Evolutionary conservation across 2,329 filamentous ascomycete species (phyloP).

Genomic region (Trichoderma sp.): DNA sequence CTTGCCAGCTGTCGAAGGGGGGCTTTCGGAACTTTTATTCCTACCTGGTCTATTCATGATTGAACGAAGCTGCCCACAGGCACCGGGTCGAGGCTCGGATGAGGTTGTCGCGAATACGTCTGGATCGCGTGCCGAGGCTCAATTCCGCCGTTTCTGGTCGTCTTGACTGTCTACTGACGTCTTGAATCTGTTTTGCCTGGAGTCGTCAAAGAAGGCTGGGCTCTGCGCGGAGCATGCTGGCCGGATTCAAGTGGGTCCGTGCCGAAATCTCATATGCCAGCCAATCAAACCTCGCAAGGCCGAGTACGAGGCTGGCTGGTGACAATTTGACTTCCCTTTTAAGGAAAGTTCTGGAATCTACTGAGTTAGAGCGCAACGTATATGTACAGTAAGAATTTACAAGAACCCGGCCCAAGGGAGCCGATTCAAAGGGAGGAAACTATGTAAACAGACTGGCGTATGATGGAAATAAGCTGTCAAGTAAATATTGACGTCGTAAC

Average conservation of each 20-base stretch:
- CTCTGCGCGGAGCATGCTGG: slow-evolving; percentile 28
- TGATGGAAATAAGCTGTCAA: too few species aligned
- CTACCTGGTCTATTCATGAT: slow-evolving; percentile 62
- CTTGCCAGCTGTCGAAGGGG: not conserved
- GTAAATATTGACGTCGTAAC: too few species aligned
- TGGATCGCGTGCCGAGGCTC: slow-evolving; percentile 22
- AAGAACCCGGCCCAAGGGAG: not conserved
- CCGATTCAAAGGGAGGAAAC: rapidly evolving
- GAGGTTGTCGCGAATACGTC: slow-evolving; percentile 20
- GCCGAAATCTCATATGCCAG: slow-evolving; percentile 28
- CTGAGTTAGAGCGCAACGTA: not conserved
- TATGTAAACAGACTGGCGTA: too few species aligned
- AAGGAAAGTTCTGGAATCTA: not conserved
- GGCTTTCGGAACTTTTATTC: slow-evolving; percentile 22
- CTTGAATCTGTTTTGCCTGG: slow-evolving; percentile 14
- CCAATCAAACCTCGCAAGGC: slow-evolving; percentile 29
- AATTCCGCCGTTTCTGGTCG: slow-evolving; percentile 18
- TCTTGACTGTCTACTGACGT: slow-evolving; percentile 9
- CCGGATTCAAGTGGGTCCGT: slow-evolving; percentile 41
- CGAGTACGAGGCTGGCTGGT: slow-evolving; percentile 12
- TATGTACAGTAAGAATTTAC: not conserved
- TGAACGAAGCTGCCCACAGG: slow-evolving; percentile 30
- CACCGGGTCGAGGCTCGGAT: slow-evolving; percentile 18
- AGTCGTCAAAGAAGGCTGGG: slow-evolving; percentile 28
- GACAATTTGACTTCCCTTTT: not conserved